A percentile compares a stretch with the other conserved stretches of the same genome.
These are phyloP conservation scores for Panicum hallii DNA, from an alignment of 202 grass and related monocot species.

Conservation along the genomic window DNA sequence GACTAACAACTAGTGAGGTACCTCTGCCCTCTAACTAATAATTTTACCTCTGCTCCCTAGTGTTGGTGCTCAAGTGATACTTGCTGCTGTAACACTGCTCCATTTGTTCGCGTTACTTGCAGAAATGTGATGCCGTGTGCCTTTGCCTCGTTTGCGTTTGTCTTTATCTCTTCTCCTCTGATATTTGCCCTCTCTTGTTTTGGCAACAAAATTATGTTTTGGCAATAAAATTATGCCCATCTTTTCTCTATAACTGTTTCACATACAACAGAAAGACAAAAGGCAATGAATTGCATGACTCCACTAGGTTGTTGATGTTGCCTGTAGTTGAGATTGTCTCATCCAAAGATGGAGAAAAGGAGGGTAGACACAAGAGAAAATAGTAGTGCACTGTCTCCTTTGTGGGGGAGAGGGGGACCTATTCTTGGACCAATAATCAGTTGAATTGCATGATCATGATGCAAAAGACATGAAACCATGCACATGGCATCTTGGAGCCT, in stretches of 20 bases:
- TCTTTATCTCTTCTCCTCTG: conserved; percentile 18
- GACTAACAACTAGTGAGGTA: conserved; percentile 59
- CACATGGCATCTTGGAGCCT: conserved; percentile 40
- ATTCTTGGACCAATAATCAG: conserved; percentile 24
- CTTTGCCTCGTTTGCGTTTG: conserved; percentile 13
- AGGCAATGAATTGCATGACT: conserved; percentile 17
- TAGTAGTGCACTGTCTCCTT: conserved; percentile 7
- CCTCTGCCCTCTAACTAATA: conserved; percentile 45
- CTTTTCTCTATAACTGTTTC: neutral
- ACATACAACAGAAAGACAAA: conserved; percentile 1
- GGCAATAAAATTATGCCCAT: conserved; percentile 25
- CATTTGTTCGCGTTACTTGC: conserved; percentile 45
- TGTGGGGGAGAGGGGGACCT: neutral
- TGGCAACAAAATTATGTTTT: conserved; percentile 13
- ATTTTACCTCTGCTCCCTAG: conserved; percentile 49
- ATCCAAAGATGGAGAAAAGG: conserved; percentile 28
- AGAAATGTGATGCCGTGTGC: conserved; percentile 51
- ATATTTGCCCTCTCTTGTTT: conserved; percentile 4
- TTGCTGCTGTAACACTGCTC: conserved; percentile 61
- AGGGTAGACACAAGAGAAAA: conserved; percentile 1
- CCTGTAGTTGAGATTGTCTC: conserved; percentile 34
- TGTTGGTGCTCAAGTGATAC: conserved; percentile 40
- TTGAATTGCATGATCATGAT: conserved; percentile 50
- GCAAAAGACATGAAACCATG: conserved; percentile 38
- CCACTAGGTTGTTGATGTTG: conserved; percentile 18